Evolutionary conservation across 139 green algal genomes (phyloP).

Genomic region (Coelastrella sp.): DNA sequence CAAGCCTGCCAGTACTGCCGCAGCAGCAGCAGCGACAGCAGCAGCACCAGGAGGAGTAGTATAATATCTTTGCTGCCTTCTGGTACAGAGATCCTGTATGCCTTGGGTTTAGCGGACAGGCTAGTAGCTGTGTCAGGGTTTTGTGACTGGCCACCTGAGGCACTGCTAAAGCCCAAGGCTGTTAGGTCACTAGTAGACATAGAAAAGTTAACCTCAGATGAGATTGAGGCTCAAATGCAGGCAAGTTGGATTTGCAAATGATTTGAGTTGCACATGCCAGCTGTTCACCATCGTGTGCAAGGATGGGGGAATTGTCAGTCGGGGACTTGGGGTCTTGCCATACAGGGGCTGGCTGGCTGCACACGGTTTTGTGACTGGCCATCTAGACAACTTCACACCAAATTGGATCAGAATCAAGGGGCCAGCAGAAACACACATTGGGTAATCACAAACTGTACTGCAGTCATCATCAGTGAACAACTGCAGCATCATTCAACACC

Average conservation of each 20-base stretch:
- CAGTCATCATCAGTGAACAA: too few species aligned
- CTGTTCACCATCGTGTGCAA: too few species aligned
- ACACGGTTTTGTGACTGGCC: too few species aligned
- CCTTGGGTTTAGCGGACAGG: conserved; percentile 79
- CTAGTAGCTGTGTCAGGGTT: conserved; percentile 80
- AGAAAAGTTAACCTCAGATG: background rate
- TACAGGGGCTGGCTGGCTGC: too few species aligned
- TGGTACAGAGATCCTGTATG: conserved; percentile 85
- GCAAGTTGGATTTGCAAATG: background rate
- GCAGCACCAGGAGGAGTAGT: background rate
- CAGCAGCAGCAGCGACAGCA: conserved; percentile 6
- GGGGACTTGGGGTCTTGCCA: too few species aligned
- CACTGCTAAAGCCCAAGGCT: conserved; percentile 13
- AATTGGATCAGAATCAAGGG: too few species aligned
- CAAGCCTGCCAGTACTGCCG: background rate
- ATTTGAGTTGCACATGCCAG: too few species aligned
- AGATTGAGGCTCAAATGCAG: conserved; percentile 40
- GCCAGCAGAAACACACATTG: too few species aligned
- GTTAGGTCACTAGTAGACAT: conserved; percentile 37
- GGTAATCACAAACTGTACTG: too few species aligned
- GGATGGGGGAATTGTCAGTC: too few species aligned
- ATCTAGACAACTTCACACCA: too few species aligned
- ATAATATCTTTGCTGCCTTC: conserved; percentile 81
- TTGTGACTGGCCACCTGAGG: conserved; percentile 79
- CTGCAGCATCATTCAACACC: too few species aligned